Base-by-base conservation (phyloP, 2,329 filamentous ascomycete species). In the Sodiomyces alkalinus region DNA sequence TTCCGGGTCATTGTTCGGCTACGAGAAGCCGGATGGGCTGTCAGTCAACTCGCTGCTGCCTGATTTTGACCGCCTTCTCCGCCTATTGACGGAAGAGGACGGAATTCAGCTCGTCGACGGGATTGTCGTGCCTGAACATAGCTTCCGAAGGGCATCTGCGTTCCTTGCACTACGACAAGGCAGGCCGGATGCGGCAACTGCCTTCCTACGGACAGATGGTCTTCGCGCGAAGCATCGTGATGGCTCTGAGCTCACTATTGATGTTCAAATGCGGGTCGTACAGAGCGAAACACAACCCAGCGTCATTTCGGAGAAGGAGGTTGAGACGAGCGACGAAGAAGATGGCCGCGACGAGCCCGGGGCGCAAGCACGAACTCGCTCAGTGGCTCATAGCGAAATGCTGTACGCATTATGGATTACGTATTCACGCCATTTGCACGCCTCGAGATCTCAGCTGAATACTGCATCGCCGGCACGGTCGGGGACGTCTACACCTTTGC, bases 351-450 rank as follows among this genome's bases (percentile, higher is more conserved):
- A 52, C 19, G 49, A 52, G n/a, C n/a, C n/a, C n/a, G n/a, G n/a
- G n/a, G n/a, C n/a, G n/a, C n/a, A n/a, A n/a, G n/a, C n/a, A n/a
- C n/a, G n/a, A n/a, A 45, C 58, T 7, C 62, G 68, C n/a, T 51
- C 64, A 8, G 52, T 60, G 18, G 46, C 56, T 4, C 60, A 66
- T 35, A 70, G 75, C 11, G 85, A 94, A 48, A 68, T 92, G 36
- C 85, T 96, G 0, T 96, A 86, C 56, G 90, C 90, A 8, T 58
- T 98, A 17, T 98, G 90, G 90, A 79, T 98, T 39, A 96, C 87
- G 2, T 98, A 96, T 49, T 96, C 87, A 12, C 70, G 86, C 36
- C 83, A 94, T 44, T 64, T 96, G 9, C 90, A 98, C 49, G 79
- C 81, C 11, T 67, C 74, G 20, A 73, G 73, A 35, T 60, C 64